Base-by-base conservation (phyloP, 1,284 basidiomycete genomes). In the Amylostereum chailletii region DNA sequence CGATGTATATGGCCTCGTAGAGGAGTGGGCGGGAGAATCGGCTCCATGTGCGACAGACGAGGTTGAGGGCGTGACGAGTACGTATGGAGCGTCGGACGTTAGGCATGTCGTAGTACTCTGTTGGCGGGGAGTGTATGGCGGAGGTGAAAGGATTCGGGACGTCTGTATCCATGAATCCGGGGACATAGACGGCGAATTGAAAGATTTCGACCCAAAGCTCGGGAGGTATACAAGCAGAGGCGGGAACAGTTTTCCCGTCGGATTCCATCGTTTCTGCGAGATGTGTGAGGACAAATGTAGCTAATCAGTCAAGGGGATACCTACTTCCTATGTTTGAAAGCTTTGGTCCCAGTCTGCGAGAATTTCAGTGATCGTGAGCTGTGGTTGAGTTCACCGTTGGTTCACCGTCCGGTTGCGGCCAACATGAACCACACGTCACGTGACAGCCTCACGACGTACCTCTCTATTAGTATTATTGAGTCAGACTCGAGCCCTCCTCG, bases 201-300 rank as follows among this genome's bases (percentile, higher is more conserved):
- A 51, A 51, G 27, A 51, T 51, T 37, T 51, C 49, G 7, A 51
- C 27, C 49, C 49, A 51, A 11, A 51, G 27, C 29, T 51, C 49
- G 9, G 46, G 29, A 33, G 45, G 42, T 4, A 43, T 10, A 10
- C 42, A 30, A 26, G 42, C 29, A 37, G 8, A 8, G 8, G 36
- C 36, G n/a, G 36, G 36, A 7, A n/a, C 7, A 8, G 36, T 37
- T n/a, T n/a, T n/a, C n/a, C 7, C 36, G 36, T n/a, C 36, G 8
- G 36, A 7, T n/a, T 37, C 36, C 36, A 37, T 37, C 8, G n/a
- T 37, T 8, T 37, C 36, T 7, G 36, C 36, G 36, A 37, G 36
- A 7, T 37, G 36, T 8, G 36, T 37, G 36, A 37, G 36, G 36
- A 37, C 7, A 37, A 37, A 37, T n/a, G n/a, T n/a, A 37, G 36